Percentiles rank a stretch among this genome's conserved stretches.
Conservation (phyloP, 2,329 filamentous ascomycete species). For the Penicillium sp. region DNA sequence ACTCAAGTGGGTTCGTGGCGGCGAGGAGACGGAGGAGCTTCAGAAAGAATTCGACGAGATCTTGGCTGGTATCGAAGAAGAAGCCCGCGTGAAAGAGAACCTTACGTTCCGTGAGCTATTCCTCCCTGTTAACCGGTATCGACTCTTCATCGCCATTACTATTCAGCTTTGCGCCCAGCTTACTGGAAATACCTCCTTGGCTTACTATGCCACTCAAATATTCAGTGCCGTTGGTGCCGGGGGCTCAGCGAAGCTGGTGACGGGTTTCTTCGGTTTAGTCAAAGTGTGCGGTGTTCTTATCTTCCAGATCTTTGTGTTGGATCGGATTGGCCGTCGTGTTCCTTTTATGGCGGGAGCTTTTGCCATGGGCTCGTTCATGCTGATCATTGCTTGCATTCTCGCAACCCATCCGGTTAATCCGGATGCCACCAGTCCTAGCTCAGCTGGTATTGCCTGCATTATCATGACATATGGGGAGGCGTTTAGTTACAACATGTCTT, state of each 20-base stretch:
- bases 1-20: slow-evolving; percentile 58
- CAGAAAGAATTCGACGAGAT: slow-evolving; percentile 43
- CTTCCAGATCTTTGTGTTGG: slow-evolving; percentile 56
- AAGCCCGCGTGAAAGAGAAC: slow-evolving; percentile 50
- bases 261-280: slow-evolving; percentile 58
- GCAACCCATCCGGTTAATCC: slow-evolving; percentile 48
- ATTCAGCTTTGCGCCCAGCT: slow-evolving; percentile 56
- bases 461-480: slow-evolving; percentile 58
- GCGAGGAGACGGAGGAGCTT: slow-evolving; percentile 42
- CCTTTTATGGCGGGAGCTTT: slow-evolving; percentile 55
- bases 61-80: slow-evolving; percentile 53
- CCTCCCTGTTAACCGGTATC: slow-evolving; percentile 53
- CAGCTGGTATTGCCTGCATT: slow-evolving; percentile 51
- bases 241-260: slow-evolving; percentile 53
- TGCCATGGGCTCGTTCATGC: slow-evolving; percentile 58
- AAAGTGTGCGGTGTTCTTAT: slow-evolving; percentile 55
- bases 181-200: slow-evolving; percentile 57
- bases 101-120: slow-evolving; percentile 54
- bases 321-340: slow-evolving; percentile 54
- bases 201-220: slow-evolving; percentile 59
- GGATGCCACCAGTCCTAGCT: slow-evolving; percentile 35
- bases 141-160: slow-evolving; percentile 55
- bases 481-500: slow-evolving; percentile 45
- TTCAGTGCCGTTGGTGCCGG: slow-evolving; percentile 57
- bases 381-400: slow-evolving; percentile 56